A percentile compares a stretch with the other conserved stretches of the same genome.
Evolutionary conservation across 2,329 filamentous ascomycete genomes (phyloP).

Genomic region (Scedosporium dehoogii): DNA sequence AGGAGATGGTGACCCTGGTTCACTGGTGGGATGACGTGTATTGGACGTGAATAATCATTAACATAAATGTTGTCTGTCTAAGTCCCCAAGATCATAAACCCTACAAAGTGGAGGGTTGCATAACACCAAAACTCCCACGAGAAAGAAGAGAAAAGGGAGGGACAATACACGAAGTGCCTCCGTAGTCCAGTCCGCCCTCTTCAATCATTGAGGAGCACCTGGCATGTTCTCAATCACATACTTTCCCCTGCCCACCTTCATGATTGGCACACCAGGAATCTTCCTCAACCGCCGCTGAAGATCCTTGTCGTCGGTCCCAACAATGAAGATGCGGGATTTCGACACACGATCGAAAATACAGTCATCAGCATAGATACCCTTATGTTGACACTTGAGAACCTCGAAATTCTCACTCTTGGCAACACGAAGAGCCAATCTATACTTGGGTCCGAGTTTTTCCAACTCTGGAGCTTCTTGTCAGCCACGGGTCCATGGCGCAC

Average conservation of each 20-base stretch:
- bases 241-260: slow-evolving; percentile 80
- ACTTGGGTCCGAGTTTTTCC: slow-evolving; percentile 83
- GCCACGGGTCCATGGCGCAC: background rate
- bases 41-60: background rate
- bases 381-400: slow-evolving; percentile 79
- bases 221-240: slow-evolving; percentile 91
- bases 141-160: background rate
- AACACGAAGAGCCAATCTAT: slow-evolving; percentile 74
- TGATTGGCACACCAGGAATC: slow-evolving; percentile 53
- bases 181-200: background rate
- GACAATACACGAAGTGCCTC: no score
- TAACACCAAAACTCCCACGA: background rate
- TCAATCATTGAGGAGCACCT: slow-evolving; percentile 57
- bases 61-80: background rate
- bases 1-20: background rate
- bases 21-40: no score
- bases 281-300: slow-evolving; percentile 78
- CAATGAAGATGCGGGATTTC: slow-evolving; percentile 69
- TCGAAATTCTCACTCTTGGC: slow-evolving; percentile 87
- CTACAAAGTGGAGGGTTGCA: background rate
- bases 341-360: slow-evolving; percentile 68
- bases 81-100: background rate
- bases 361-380: slow-evolving; percentile 74
- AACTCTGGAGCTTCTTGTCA: slow-evolving; percentile 42
- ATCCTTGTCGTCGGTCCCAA: slow-evolving; percentile 69